Percentiles rank a stretch among this genome's conserved stretches.
These are phyloP conservation scores for Triangularia verruculosa DNA, from an alignment of 2,329 filamentous ascomycete genomes.

Conservation along the genomic window DNA sequence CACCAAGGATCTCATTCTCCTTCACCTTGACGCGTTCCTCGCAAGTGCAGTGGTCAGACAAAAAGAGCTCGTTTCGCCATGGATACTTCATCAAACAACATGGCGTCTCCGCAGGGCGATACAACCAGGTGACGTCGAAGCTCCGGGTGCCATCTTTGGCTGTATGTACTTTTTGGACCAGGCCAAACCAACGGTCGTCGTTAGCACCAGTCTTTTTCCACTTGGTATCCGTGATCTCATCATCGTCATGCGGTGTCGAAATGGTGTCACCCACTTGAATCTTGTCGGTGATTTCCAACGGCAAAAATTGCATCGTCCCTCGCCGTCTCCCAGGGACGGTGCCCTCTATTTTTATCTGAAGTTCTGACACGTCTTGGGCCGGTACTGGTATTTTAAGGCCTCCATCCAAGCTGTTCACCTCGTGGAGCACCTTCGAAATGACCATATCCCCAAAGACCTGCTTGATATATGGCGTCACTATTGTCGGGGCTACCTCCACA, in stretches of 20 bases:
- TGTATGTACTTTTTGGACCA: constrained; percentile 57
- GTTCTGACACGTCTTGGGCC: background rate
- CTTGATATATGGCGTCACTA: constrained; percentile 69
- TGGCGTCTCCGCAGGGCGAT: constrained; percentile 66
- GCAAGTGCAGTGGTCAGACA: constrained; percentile 75
- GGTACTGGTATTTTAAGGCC: background rate
- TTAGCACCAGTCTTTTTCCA: constrained; percentile 53
- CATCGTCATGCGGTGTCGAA: constrained; percentile 44
- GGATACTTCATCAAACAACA: constrained; percentile 67
- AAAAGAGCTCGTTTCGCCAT: constrained; percentile 68
- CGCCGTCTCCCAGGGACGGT: constrained; percentile 11
- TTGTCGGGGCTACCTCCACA: constrained; percentile 42
- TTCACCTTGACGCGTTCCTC: constrained; percentile 35
- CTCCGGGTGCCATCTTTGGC: constrained; percentile 35
- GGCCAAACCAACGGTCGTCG: constrained; percentile 64
- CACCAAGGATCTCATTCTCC: constrained; percentile 54
- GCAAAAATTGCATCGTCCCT: constrained; percentile 25
- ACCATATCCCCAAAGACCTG: constrained; percentile 62
- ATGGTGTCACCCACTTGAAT: constrained; percentile 49
- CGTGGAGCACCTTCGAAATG: constrained; percentile 51
- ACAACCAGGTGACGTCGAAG: constrained; percentile 72
- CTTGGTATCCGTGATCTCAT: constrained; percentile 44
- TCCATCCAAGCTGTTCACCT: background rate
- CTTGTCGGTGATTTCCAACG: constrained; percentile 25
- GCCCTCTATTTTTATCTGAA: background rate